Evolutionary conservation across 345 rosid genomes (phyloP).

Genomic region (Sonneratia caseolaris): DNA sequence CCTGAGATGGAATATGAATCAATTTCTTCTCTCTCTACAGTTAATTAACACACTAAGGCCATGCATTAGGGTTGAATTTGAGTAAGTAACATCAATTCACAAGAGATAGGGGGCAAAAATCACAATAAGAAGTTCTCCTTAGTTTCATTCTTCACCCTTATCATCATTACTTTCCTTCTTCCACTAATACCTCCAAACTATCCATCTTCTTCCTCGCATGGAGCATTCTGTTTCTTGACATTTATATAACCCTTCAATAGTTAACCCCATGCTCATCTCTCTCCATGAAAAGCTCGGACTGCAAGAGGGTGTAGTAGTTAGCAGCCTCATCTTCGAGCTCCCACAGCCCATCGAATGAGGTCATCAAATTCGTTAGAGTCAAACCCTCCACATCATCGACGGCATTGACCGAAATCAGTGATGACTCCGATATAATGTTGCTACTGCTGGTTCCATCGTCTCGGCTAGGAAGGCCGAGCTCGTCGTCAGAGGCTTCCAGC

Average conservation of each 20-base stretch:
- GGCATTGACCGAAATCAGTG: background rate
- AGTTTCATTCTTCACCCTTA: background rate
- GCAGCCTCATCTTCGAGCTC: conserved; percentile 18
- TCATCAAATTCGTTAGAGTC: background rate
- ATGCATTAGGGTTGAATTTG: background rate
- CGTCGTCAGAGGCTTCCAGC: conserved; percentile 22
- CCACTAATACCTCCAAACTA: background rate
- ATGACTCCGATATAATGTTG: background rate
- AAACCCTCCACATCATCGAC: conserved; percentile 3
- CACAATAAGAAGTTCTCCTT: background rate
- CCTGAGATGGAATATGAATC: background rate
- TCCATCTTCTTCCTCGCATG: background rate
- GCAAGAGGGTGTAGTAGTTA: conserved; percentile 13
- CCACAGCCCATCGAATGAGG: conserved; percentile 9
- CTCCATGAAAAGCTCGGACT: conserved; percentile 18
- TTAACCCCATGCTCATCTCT: background rate
- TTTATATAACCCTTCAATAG: background rate
- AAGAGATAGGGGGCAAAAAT: background rate
- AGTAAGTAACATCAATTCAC: background rate
- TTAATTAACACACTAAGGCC: background rate
- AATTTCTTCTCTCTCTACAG: background rate
- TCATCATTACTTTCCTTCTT: background rate
- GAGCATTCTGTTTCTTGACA: no score
- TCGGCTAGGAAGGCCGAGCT: conserved; percentile 17
- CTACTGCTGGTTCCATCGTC: background rate